Conservation (phyloP, 2,329 filamentous ascomycete genomes). For the Microcyclospora pomicola region DNA sequence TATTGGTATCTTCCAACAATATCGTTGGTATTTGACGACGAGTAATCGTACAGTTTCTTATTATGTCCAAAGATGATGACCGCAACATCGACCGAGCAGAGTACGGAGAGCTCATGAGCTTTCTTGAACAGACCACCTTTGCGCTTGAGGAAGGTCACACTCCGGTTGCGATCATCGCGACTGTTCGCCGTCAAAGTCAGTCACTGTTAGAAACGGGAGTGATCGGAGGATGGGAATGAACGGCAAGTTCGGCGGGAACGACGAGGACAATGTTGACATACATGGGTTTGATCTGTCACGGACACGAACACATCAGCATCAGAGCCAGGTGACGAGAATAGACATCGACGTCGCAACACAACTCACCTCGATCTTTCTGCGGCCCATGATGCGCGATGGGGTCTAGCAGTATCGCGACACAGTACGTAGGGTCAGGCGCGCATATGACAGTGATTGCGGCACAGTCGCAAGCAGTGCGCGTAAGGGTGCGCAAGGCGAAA, state of each 20-base stretch:
- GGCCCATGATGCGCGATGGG: constrained; percentile 52
- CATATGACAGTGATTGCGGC: too few relatives aligned
- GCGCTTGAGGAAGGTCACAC: constrained; percentile 79
- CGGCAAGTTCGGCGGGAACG: background rate
- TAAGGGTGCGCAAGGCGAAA: too few relatives aligned
- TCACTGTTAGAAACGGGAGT: background rate
- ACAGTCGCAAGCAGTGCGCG: too few relatives aligned
- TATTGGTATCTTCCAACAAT: constrained; percentile 81
- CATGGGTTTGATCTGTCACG: constrained; percentile 10
- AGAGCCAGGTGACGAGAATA: background rate
- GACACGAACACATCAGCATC: constrained; percentile 3
- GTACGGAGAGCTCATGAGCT: constrained; percentile 92
- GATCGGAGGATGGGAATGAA: background rate
- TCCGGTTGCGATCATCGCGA: constrained; percentile 16
- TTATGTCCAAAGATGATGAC: constrained; percentile 98
- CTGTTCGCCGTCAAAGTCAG: background rate
- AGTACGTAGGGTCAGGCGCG: too few relatives aligned
- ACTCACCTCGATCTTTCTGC: constrained; percentile 78
- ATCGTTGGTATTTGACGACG: constrained; percentile 83
- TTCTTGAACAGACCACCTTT: constrained; percentile 99
- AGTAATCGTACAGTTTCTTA: constrained; percentile 95
- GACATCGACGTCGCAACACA: background rate
- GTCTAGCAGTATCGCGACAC: background rate
- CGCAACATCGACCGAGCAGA: constrained; percentile 95
- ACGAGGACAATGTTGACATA: background rate